A percentile compares a stretch with the other conserved stretches of the same genome.
phyloP scores from a whole-genome alignment of 139 green algal genomes.

The Closterium sp. region DNA sequence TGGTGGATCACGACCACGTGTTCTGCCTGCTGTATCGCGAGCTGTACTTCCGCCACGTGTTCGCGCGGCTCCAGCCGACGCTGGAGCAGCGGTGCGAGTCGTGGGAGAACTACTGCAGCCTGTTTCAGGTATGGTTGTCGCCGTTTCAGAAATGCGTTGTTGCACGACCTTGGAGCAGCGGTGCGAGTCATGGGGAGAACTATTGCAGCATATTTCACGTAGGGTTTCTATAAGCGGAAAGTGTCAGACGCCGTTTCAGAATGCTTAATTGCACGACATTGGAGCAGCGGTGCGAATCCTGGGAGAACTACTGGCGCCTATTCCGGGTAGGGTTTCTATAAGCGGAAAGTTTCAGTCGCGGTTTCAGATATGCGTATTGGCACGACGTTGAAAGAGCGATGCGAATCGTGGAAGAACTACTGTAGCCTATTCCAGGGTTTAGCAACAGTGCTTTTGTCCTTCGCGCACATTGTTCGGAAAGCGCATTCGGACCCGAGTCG shows the following conservation, averaged over 20 bases:
- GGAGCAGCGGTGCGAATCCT: conserved; percentile 77
- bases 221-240: no score
- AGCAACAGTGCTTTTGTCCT: background rate
- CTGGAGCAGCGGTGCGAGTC: conserved; percentile 78
- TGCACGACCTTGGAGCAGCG: no score
- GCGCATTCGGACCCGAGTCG: no score
- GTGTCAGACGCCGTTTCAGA: no score
- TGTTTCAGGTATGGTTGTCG: conserved; percentile 42
- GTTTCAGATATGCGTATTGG: background rate
- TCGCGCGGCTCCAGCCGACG: conserved; percentile 71
- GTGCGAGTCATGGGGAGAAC: background rate
- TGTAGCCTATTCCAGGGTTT: background rate
- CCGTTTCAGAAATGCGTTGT: background rate
- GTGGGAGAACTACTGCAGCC: conserved; percentile 86
- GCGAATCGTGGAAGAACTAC: background rate
- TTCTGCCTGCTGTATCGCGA: conserved; percentile 99
- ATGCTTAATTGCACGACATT: no score
- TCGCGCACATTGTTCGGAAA: no score
- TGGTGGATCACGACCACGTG: conserved; percentile 95
- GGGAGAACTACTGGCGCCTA: conserved; percentile 81
- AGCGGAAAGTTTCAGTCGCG: background rate
- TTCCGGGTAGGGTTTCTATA: conserved; percentile 29
- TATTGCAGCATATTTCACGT: background rate
- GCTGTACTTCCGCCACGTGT: conserved; percentile 95
- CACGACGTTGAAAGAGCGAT: background rate